Evolutionary conservation across 2,329 filamentous ascomycete species (phyloP).

Genomic region (Epichloe sylvatica): DNA sequence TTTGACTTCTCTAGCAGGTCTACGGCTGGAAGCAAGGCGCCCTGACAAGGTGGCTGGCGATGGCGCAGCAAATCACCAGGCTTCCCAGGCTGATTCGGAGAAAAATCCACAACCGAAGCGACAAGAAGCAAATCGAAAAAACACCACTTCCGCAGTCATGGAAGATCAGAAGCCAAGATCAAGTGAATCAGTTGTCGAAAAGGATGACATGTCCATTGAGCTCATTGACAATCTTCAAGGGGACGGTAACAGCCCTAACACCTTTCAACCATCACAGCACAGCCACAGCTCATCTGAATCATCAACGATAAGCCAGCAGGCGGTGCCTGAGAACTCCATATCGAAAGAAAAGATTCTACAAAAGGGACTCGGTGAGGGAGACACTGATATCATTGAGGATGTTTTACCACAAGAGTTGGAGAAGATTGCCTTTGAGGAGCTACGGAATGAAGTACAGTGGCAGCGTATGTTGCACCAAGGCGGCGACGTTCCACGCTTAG

Average conservation of each 20-base stretch:
- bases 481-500: slow-evolving; percentile 78
- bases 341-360: slow-evolving; percentile 14
- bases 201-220: neutral
- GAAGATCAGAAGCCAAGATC: neutral
- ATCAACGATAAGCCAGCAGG: neutral
- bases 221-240: neutral
- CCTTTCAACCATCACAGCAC: neutral
- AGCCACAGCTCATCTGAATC: neutral
- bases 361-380: slow-evolving; percentile 59
- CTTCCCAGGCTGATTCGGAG: slow-evolving; percentile 7
- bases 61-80: neutral
- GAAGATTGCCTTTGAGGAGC: slow-evolving; percentile 50
- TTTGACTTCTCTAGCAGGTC: slow-evolving; percentile 18
- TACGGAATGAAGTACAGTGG: slow-evolving; percentile 70
- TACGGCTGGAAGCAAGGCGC: slow-evolving; percentile 17
- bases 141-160: neutral
- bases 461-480: slow-evolving; percentile 86
- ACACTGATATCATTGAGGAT: slow-evolving; percentile 60
- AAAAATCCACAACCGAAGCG: slow-evolving; percentile 6
- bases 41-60: slow-evolving; percentile 8
- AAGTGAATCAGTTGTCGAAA: neutral
- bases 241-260: neutral
- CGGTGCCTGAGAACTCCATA: neutral
- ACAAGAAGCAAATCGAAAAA: slow-evolving; percentile 7
- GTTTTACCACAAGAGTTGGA: slow-evolving; percentile 47